These are phyloP conservation scores for Grosmannia huntii DNA, from an alignment of 2,329 filamentous ascomycete species.

Conservation along the genomic window DNA sequence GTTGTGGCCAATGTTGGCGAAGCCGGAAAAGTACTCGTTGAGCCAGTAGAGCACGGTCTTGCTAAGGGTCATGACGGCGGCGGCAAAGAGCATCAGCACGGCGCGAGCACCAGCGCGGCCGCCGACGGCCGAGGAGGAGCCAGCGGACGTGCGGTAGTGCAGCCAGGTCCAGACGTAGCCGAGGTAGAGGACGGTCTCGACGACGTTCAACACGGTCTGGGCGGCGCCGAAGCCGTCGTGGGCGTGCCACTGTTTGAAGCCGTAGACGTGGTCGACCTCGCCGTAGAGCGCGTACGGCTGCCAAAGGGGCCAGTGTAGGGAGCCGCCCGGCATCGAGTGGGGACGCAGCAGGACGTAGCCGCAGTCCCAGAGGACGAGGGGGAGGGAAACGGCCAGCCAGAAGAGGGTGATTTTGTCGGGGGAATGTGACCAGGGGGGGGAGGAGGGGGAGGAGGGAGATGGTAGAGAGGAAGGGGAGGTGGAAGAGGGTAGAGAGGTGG, in stretches of 20 bases:
- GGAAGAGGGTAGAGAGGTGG: background rate
- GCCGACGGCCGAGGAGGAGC: slow-evolving; percentile 15
- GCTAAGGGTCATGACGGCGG: slow-evolving; percentile 46
- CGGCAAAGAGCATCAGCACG: slow-evolving; percentile 35
- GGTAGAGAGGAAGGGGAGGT: background rate
- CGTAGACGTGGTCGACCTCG: slow-evolving; percentile 68
- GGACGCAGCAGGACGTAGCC: slow-evolving; percentile 70
- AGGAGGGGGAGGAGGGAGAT: background rate
- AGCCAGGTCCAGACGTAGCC: slow-evolving; percentile 22
- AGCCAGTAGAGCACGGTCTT: slow-evolving; percentile 50
- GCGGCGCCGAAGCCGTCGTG: slow-evolving; percentile 65
- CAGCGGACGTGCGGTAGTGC: slow-evolving; percentile 5
- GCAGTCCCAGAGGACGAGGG: slow-evolving; percentile 71
- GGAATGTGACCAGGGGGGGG: slow-evolving; percentile 22
- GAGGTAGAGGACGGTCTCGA: slow-evolving; percentile 24
- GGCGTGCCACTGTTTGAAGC: slow-evolving; percentile 55
- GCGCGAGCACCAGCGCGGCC: slow-evolving; percentile 32
- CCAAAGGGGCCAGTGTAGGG: slow-evolving; percentile 60
- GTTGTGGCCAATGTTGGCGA: slow-evolving; percentile 47
- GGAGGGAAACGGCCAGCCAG: slow-evolving; percentile 65
- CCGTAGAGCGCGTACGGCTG: slow-evolving; percentile 71
- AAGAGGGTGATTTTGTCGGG: slow-evolving; percentile 38
- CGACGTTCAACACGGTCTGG: slow-evolving; percentile 40
- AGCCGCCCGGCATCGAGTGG: slow-evolving; percentile 67
- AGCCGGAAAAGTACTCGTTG: slow-evolving; percentile 43